Base-by-base conservation (phyloP, 2,329 filamentous ascomycete species). In the Orbilia oligospora region DNA sequence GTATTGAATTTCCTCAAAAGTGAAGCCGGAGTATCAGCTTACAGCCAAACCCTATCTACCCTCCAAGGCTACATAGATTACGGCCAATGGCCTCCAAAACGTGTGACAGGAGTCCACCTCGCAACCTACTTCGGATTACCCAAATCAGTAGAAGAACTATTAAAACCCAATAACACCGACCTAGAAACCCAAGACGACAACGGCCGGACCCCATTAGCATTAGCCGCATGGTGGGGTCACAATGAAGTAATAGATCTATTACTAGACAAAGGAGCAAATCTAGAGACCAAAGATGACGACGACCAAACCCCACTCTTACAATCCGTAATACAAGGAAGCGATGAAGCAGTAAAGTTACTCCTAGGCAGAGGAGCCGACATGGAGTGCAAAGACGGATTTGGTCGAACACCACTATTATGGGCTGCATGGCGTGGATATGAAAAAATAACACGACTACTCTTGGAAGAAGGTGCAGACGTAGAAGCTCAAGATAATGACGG, bases 231-330 rank as follows among this genome's bases (percentile, higher is more conserved):
- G 49, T 24, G 49, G 22, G 49, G 49, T 1, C 49, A 55, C n/a
- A 20, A 55, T 3, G 14, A 6, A n/a, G 9, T 55, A 16, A 16
- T 55, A 16, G 1, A 27, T 5, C 49, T 55, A 24, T 20, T 55
- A 30, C 10, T 65, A 46, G 38, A 18, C 27, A 41, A 30, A 49
- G 67, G 67, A 20, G 53, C 44, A 12, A 27, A 63, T 27, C 24
- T 63, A 18, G 53, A 63, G 9, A 38, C 18, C 14, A 33, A 63
- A 41, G 12, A 36, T 16, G 16, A 36, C 9, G 8, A 44, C 9
- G 27, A 49, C n/a, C 51, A 27, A 58, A 70, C 66, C 55, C 44
- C 63, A 38, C 18, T 67, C 3, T 36, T 18, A 18, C 51, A 27
- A 14, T 27, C 63, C 16, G 46, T 30, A 22, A 36, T 18, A 5